Conservation (phyloP, 2,329 filamentous ascomycete species). For the Fusarium nematophilum region DNA sequence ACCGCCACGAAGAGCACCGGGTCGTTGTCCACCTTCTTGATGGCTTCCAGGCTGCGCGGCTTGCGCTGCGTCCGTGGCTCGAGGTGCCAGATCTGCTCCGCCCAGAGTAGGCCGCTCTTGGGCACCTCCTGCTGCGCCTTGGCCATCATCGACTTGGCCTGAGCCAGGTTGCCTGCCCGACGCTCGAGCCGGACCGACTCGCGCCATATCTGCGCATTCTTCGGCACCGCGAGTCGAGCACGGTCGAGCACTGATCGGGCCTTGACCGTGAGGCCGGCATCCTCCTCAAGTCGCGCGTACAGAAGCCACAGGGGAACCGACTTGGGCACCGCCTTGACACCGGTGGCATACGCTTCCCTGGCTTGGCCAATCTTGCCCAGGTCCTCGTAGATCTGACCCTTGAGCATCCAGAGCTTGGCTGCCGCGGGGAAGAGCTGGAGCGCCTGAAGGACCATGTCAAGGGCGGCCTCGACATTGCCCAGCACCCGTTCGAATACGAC, state of each 20-base stretch:
- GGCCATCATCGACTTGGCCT: constrained; percentile 94
- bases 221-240: constrained; percentile 87
- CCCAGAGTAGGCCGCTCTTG: constrained; percentile 88
- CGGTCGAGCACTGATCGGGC: constrained; percentile 94
- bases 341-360: constrained; percentile 87
- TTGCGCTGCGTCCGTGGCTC: constrained; percentile 93
- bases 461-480: constrained; percentile 80
- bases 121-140: constrained; percentile 92
- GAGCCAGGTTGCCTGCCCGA: constrained; percentile 82
- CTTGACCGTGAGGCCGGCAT: constrained; percentile 84
- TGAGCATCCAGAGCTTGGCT: constrained; percentile 97
- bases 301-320: constrained; percentile 92
- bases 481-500: constrained; percentile 92
- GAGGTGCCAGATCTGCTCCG: constrained; percentile 94
- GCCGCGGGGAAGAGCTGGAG: constrained; percentile 86
- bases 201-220: constrained; percentile 86
- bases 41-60: constrained; percentile 89
- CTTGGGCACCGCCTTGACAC: constrained; percentile 86
- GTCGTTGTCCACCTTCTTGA: constrained; percentile 96
- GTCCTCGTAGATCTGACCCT: constrained; percentile 95
- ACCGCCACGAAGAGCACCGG: constrained; percentile 89
- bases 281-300: constrained; percentile 88
- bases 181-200: constrained; percentile 95
- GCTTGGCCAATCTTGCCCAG: constrained; percentile 84
- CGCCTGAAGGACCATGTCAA: constrained; percentile 88